Base-by-base conservation (phyloP, 192 early-diverging fungal species). In the Mortierella hygrophila region DNA sequence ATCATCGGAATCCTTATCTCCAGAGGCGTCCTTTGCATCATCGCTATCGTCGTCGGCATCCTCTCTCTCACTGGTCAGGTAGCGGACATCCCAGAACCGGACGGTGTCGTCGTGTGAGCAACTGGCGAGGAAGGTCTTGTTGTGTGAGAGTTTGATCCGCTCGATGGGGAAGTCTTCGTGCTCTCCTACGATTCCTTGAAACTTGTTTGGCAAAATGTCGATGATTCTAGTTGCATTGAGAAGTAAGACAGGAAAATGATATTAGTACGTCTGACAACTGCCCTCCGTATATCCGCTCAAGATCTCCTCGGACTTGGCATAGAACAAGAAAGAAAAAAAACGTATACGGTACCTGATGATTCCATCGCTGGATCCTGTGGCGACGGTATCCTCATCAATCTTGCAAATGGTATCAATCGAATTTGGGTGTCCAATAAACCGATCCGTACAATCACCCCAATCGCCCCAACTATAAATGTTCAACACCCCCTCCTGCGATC, bases 361-460 rank as follows among this genome's bases (percentile, higher is more conserved):
- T 37, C 99, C 99, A 88, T 99, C 99, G 80, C 95, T 94, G 29
- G 94, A 95, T 32, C 98, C 99, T 0, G 99, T 99, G 29, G 94
- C 92, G 15, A 99, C 92, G 68, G 94, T 92, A 76, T 94, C 91
- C 68, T 99, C 97, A 40, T 94, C 94, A 65, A 98, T 88, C 85
- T 95, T 96, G 82, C 91, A 92, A 40, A 99, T 93, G 0, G 97
- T 89, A 79, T 98, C 96, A 52, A 99, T 96, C 32, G 96, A 95
- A 71, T 92, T 92, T 35, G 98, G 98, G 81, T 99, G 99, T 63
- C 99, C 99, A 15, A 96, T 91, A 80, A 99, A 96, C 23, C 99
- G 93, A 89, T 99, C 99, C 23, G 94, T 95, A 73, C 94, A 93
- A 79, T 99, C 98, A 26, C 95, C 96, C 95, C 97, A 99, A 84